phyloP scores from a whole-genome alignment of 352 stramenopile genomes.

The Phytophthora sojae region DNA sequence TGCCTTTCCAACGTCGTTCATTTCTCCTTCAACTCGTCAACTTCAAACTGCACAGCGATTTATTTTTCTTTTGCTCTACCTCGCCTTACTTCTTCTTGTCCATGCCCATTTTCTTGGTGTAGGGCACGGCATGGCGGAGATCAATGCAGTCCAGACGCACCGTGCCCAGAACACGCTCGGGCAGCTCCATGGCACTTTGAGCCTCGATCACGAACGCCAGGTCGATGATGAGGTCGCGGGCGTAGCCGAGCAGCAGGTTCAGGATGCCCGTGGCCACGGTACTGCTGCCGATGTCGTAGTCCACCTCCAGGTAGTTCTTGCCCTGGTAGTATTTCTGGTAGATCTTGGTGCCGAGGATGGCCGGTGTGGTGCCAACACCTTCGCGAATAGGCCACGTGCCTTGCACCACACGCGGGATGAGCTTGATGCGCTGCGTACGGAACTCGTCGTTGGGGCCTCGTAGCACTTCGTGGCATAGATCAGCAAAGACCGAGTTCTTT shows the following conservation, averaged over 20 bases:
- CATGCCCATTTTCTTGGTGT: constrained; percentile 40
- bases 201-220: constrained; percentile 86
- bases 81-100: constrained; percentile 38
- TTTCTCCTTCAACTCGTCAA: background rate
- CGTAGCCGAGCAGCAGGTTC: constrained; percentile 76
- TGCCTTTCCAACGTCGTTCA: background rate
- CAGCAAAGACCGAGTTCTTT: constrained; percentile 75
- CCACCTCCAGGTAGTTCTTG: constrained; percentile 73
- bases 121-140: constrained; percentile 59
- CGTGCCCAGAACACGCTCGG: constrained; percentile 76
- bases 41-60: no score
- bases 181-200: constrained; percentile 71
- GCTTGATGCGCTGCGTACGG: constrained; percentile 86
- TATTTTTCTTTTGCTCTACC: background rate
- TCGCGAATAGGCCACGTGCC: constrained; percentile 91
- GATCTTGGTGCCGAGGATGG: constrained; percentile 92
- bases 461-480: constrained; percentile 76
- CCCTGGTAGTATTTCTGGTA: constrained; percentile 79
- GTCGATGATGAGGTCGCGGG: constrained; percentile 80
- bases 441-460: constrained; percentile 65
- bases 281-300: constrained; percentile 85
- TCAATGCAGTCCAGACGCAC: constrained; percentile 78
- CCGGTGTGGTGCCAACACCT: constrained; percentile 88
- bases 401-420: constrained; percentile 91
- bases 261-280: constrained; percentile 72